Base-by-base conservation (phyloP, 2,329 filamentous ascomycete genomes). In the Xylaria sp. region DNA sequence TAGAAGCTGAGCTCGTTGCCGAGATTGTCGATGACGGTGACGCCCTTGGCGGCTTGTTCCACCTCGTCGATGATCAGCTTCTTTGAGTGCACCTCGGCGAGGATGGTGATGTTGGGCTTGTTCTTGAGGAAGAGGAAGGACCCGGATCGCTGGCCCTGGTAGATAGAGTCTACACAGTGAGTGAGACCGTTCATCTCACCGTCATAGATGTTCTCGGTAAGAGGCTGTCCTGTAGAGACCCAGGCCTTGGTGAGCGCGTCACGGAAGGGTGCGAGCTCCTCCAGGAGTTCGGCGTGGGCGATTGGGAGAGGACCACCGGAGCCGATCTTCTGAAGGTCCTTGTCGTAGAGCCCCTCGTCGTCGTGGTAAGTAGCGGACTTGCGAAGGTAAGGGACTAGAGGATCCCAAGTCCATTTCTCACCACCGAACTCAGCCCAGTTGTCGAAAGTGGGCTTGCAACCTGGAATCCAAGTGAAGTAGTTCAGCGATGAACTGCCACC, bases 351-450 rank as follows among this genome's bases (percentile, higher is more conserved):
- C 9, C 76, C 74, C 3, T 74, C 70, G 60, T 87, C 83, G 57
- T 88, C 84, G 64, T 85, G 81, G 70, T 86, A 88, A 17, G 79
- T 85, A 0, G 78, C 82, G n/a, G 78, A 77, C 40, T 65, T 54
- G 49, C 60, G 62, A 23, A 54, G 48, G 49, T 60, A 61, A 10
- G 53, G 58, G 2, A 61, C 7, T 1, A 60, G 57, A 19, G 52
- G 51, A 1, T 85, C 79, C 82, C 83, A 88, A 0, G 76, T 86
- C 86, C 86, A 89, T 48, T 84, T 79, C 67, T 90, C 86, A 5
- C 90, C 91, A 49, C 90, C 90, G 33, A 83, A 84, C 74, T 90
- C 90, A n/a, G 86, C 87, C 79, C 89, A 85, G 19, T 88, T 87
- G 71, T 93, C 83, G 67, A 85, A 88, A 0, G 85, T 88, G 2